Evolutionary conservation across 2,329 filamentous ascomycete genomes (phyloP), one percentile per base, ranked within the genome.

Genomic region (Penicillium italicum): DNA sequence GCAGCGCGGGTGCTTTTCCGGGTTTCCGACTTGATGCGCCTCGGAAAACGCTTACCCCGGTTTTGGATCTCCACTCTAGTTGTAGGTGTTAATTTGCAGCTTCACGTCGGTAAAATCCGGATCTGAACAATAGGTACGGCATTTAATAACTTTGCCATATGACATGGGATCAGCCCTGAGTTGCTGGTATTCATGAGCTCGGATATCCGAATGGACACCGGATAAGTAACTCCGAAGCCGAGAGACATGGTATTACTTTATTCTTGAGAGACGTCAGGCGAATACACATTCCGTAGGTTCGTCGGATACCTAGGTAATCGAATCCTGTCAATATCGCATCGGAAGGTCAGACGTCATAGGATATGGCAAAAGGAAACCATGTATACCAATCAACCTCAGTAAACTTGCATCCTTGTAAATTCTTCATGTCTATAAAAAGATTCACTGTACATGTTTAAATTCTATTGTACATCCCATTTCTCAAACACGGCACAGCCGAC

Each of bases 401-500:
- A 16, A 14, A n/a, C n/a, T n/a, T n/a, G n/a, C n/a, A n/a, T n/a
- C 14, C 6, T 9, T 20, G 11, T 30, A 43, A 1, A 43, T 30
- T 10, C 10, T 8, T 20, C 7, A 10, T 18, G 3, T 43, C 26
- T 43, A 43, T 30, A 20, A 20, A 33, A 22, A 5, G 14, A 33
- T 26, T 28, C 14, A 48, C 10, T 36, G 16, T 37, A 28, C 22
- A 37, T 7, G 20, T 26, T 3, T 20, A 28, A 4, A 28, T 28
- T 22, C 11, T 18, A 18, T 7, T 28, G 28, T 37, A 22, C 22
- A 37, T 4, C 10, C 3, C 3, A 22, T 24, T 9, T 0, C 4
- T 14, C 31, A 43, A 50, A 18, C 37, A 18, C 20, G 61, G 36
- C 79, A 80, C 66, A 80, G 68, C 26, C 76, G 71, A 9, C 78